A percentile compares a stretch with the other conserved stretches of the same genome.
phyloP scores from a whole-genome alignment of 139 green algal genomes.

The Chlamydomonas asymmetrica region DNA sequence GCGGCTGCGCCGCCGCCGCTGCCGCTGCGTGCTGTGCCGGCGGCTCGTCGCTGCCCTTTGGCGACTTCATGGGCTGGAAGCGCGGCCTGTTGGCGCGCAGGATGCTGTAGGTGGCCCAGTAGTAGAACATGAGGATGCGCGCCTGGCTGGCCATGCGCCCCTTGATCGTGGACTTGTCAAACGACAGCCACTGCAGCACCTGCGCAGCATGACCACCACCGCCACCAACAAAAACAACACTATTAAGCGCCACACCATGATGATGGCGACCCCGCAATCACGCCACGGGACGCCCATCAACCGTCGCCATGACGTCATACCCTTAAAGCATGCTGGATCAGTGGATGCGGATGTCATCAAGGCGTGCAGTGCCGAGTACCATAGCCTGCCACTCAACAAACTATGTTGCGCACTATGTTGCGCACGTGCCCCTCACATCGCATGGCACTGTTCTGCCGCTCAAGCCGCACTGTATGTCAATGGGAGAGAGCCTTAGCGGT shows the following conservation, averaged over 20 bases:
- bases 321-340: too few relatives aligned
- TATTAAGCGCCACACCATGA: not conserved
- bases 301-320: too few relatives aligned
- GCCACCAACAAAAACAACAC: not conserved
- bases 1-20: too few relatives aligned
- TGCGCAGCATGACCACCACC: not conserved
- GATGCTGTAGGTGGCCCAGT: slow-evolving; percentile 71
- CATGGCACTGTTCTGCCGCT: too few relatives aligned
- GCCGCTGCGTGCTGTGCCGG: not conserved
- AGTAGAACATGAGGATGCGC: slow-evolving; percentile 70
- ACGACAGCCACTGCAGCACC: slow-evolving; percentile 29
- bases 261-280: too few relatives aligned
- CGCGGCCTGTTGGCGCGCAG: slow-evolving; percentile 56
- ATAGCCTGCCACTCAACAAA: not conserved
- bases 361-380: not conserved
- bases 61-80: slow-evolving; percentile 47
- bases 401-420: not conserved
- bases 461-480: too few relatives aligned
- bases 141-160: slow-evolving; percentile 37
- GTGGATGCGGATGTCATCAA: not conserved
- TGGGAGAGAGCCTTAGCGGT: too few relatives aligned
- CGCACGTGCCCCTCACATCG: too few relatives aligned
- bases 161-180: slow-evolving; percentile 17
- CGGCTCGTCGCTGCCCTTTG: not conserved
- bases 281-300: too few relatives aligned